Conservation (phyloP, 257 asterid species). For the Nemophila menziesii region DNA sequence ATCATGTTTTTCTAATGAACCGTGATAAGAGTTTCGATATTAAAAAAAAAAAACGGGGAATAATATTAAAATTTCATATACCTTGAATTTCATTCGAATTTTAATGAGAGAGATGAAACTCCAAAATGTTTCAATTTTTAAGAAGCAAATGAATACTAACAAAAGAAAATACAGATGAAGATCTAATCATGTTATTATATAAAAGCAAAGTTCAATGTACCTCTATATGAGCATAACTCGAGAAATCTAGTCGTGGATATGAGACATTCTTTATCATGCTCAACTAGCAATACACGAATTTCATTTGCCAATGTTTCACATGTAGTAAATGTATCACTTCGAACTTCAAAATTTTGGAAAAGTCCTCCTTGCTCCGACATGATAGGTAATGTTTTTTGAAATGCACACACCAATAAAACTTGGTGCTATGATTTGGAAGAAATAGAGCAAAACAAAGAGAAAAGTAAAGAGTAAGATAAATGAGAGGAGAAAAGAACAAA, state of each 20-base stretch:
- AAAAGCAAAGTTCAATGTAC: neutral
- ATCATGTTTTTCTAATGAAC: too few species aligned
- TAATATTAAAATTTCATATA: neutral
- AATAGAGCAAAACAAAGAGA: neutral
- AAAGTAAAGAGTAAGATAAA: too few species aligned
- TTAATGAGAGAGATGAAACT: neutral
- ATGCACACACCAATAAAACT: neutral
- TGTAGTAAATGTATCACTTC: neutral
- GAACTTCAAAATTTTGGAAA: neutral
- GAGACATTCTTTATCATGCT: conserved; percentile 4
- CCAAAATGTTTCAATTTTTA: neutral
- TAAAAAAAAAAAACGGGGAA: too few species aligned
- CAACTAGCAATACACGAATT: conserved; percentile 12
- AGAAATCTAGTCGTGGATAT: neutral
- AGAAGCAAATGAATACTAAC: too few species aligned
- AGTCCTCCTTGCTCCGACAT: conserved; percentile 1
- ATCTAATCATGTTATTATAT: neutral
- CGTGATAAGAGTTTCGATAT: too few species aligned
- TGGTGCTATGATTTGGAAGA: neutral
- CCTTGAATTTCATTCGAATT: too few species aligned
- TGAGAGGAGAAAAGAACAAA: neutral
- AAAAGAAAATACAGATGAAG: neutral
- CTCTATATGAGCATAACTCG: conserved; percentile 1
- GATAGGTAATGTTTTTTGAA: neutral
- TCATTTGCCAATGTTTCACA: neutral